Evolutionary conservation across 176 grass and related monocot species (phyloP).

Genomic region (Phoenix roebelenii): DNA sequence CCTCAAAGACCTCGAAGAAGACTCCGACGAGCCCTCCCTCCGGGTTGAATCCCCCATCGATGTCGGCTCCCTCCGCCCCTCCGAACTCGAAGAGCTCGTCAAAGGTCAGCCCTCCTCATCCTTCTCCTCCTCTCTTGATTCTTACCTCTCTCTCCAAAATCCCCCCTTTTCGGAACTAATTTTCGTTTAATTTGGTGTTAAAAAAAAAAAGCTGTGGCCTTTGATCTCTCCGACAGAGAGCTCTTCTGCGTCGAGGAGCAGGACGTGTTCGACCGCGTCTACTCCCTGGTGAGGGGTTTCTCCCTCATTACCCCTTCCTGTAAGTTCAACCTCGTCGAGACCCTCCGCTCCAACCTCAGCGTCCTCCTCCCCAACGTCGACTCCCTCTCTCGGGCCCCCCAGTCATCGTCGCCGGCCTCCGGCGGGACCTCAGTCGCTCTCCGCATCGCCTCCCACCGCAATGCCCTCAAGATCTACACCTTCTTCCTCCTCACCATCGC

Average conservation of each 20-base stretch:
- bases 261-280: slow-evolving; percentile 72
- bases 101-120: slow-evolving; percentile 39
- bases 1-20: slow-evolving; percentile 64
- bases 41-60: slow-evolving; percentile 47
- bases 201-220: slow-evolving; percentile 64
- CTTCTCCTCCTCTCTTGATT: not conserved
- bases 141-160: not conserved
- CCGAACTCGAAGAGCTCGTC: slow-evolving; percentile 87
- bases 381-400: slow-evolving; percentile 53
- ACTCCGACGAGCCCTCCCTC: slow-evolving; percentile 34
- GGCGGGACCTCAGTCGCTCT: slow-evolving; percentile 30
- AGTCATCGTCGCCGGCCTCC: slow-evolving; percentile 31
- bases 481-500: slow-evolving; percentile 80
- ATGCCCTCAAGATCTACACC: slow-evolving; percentile 82
- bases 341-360: slow-evolving; percentile 88
- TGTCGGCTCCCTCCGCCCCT: slow-evolving; percentile 46
- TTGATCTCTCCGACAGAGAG: slow-evolving; percentile 87
- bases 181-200: slow-evolving; percentile 5
- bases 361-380: slow-evolving; percentile 87
- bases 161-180: not conserved
- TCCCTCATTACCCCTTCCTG: slow-evolving; percentile 41
- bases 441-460: slow-evolving; percentile 68
- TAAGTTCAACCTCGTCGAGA: slow-evolving; percentile 88
- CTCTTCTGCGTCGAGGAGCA: slow-evolving; percentile 93
- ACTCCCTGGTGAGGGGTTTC: slow-evolving; percentile 76